Evolutionary conservation across 2,329 filamentous ascomycete genomes (phyloP), one percentile per base, ranked within the genome.

Genomic region (Emericellopsis atlantica): DNA sequence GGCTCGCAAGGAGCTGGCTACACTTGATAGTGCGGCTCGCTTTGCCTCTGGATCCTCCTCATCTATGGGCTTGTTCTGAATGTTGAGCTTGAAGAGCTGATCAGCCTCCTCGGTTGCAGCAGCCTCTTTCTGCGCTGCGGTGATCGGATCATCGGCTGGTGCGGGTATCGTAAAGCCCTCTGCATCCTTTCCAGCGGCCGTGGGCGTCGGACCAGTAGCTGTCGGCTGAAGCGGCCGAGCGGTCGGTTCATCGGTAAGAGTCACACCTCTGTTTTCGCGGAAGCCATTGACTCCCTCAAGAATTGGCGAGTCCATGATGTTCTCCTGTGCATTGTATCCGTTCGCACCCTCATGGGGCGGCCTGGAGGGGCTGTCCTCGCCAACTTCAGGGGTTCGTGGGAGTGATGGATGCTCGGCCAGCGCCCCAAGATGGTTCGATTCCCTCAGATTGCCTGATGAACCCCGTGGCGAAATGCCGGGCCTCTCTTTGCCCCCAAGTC

Each of bases 101-200:
- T 81, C 76, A 5, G 60, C 62, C 35, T 79, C 76, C 39, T 80
- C 76, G 11, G 62, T 66, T 39, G 59, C 59, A 5, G 59, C 60
- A 8, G 60, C 61, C 54, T 88, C 84, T 35, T 71, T 70, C 56
- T 88, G 74, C 7, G 84, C 84, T 54, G 81, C 76, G 0, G 84
- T 81, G 43, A 90, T 82, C 4, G 78, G 69, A 55, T 81, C 67
- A 49, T 79, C 69, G 50, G 69, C 67, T 2, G 74, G 65, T 0
- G 76, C 69, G 0, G 81, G 84, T n/a, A 90, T 73, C 4, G 73
- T 81, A 54, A 80, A 92, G 6, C 85, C 86, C 48, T 93, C 85
- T 0, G 76, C 65, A 54, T 92, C 86, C 54, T 77, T 84, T 16
- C 63, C 60, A 42, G 69, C 55, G 8, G 57, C 8, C 12, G 16